Evolutionary conservation across 2,329 filamentous ascomycete species (phyloP).

Genomic region (Thielaviopsis ethacetica): DNA sequence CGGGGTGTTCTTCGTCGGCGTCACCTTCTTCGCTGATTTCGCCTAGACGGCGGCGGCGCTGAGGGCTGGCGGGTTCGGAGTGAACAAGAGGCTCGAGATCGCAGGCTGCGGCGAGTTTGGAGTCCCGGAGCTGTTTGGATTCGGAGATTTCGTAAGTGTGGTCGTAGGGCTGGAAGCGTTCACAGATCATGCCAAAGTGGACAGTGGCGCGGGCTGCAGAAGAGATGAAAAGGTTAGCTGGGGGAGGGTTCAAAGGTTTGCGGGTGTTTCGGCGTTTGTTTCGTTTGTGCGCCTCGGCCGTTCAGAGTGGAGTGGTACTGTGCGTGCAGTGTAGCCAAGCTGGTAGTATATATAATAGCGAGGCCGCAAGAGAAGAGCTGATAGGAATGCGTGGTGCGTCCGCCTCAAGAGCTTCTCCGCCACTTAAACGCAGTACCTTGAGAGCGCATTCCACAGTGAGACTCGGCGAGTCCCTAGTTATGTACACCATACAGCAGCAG

Average conservation of each 20-base stretch:
- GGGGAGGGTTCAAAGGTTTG: neutral
- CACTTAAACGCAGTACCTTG: neutral
- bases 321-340: too few relatives aligned
- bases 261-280: too few relatives aligned
- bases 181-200: conserved; percentile 50
- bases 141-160: conserved; percentile 61
- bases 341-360: neutral
- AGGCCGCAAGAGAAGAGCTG: neutral
- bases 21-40: conserved; percentile 92
- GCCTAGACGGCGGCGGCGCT: conserved; percentile 60
- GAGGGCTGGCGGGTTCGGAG: conserved; percentile 68
- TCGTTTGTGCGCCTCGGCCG: too few relatives aligned
- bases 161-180: conserved; percentile 71
- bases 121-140: conserved; percentile 70
- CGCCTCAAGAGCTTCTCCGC: neutral
- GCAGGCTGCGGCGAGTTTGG: conserved; percentile 73
- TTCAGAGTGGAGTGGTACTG: too few relatives aligned
- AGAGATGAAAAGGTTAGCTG: conserved; percentile 6
- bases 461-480: neutral
- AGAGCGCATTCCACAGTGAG: neutral
- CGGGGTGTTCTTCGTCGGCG: conserved; percentile 40
- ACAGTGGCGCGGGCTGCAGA: conserved; percentile 61
- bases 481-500: too few relatives aligned
- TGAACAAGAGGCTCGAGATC: conserved; percentile 64
- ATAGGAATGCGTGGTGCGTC: neutral